Evolutionary conservation across 495 filamentous ascomycete genomes (phyloP), one percentile per base, ranked within the genome.

Genomic region (Penicillium manginii): DNA sequence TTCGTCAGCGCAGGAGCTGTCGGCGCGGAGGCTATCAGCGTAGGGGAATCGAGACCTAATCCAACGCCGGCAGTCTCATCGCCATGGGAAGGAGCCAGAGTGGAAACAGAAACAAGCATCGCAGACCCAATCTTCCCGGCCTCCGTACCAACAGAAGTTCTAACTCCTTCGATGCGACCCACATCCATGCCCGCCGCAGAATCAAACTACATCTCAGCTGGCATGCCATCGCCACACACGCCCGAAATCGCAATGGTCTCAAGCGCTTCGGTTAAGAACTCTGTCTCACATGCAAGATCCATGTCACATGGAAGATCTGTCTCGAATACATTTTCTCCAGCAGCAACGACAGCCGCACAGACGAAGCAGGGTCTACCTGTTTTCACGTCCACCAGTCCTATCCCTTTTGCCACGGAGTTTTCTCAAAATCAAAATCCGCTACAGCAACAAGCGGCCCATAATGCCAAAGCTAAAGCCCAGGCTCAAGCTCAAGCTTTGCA

Each of bases 331-430:
- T 74, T 69, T 52, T 65, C 73, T 15, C 71, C 76, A 10, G 59
- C 65, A 45, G 58, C 35, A 48, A 59, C 35, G 9, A 72, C 78
- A n/a, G 64, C 68, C 7, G 54, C 72, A 31, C 66, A 72, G 14
- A 73, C 72, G 15, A 82, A 73, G 55, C 59, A 73, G 29, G 77
- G 78, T 11, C 63, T 86, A 9, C 83, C 83, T 10, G 69, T 81
- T 9, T 81, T 85, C 47, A 81, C 81, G 35, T 73, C 81, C 0
- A 82, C 67, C 26, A 76, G 77, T 4, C 71, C 75, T 1, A 86
- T 85, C 42, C 77, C 74, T 4, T 85, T 86, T 67, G 73, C 73
- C 0, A 57, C 71, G 37, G 50, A 50, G 6, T 29, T 29, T 29
- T 29, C 26, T 29, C 26, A 29, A 29, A 29, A 7, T 29, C 26